These are phyloP conservation scores for Guyanaporus albipodus DNA, from an alignment of 768 basidiomycete species.

Conservation along the genomic window DNA sequence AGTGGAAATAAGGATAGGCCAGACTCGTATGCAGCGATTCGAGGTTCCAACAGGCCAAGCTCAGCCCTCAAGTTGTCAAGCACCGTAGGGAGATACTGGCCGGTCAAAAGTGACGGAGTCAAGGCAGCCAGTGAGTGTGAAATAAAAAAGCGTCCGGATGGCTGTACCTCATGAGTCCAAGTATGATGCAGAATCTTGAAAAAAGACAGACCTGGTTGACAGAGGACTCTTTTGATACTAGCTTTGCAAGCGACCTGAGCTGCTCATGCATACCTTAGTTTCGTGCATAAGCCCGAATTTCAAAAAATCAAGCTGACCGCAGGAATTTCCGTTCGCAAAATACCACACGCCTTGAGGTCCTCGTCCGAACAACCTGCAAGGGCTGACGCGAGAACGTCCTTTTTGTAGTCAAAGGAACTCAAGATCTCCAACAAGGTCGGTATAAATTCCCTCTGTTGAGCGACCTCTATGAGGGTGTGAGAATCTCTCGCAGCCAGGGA, in stretches of 20 bases:
- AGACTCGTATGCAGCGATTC: constrained; percentile 37
- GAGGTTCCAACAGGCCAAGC: constrained; percentile 37
- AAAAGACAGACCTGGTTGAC: constrained; percentile 16
- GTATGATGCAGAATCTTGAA: not conserved
- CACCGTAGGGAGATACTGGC: constrained; percentile 28
- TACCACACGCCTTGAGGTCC: constrained; percentile 48
- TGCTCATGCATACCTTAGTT: constrained; percentile 17
- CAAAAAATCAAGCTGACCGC: constrained; percentile 39
- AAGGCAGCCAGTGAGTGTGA: constrained; percentile 48
- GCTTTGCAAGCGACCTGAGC: constrained; percentile 34
- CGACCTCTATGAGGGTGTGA: constrained; percentile 52
- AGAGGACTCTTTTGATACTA: constrained; percentile 34
- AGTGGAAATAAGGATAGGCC: constrained; percentile 39
- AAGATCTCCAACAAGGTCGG: constrained; percentile 45
- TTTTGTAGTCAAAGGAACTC: constrained; percentile 25
- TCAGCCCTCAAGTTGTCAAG: constrained; percentile 35
- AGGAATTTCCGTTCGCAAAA: constrained; percentile 54
- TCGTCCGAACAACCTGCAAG: constrained; percentile 33
- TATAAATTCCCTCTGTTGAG: constrained; percentile 34
- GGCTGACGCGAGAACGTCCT: constrained; percentile 50
- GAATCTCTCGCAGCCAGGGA: constrained; percentile 61
- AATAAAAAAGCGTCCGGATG: constrained; percentile 53
- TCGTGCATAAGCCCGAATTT: not conserved
- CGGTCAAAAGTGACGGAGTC: constrained; percentile 41
- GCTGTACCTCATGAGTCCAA: constrained; percentile 29